phyloP scores from a whole-genome alignment of 352 stramenopile genomes.

The Pythium myriotylum region DNA sequence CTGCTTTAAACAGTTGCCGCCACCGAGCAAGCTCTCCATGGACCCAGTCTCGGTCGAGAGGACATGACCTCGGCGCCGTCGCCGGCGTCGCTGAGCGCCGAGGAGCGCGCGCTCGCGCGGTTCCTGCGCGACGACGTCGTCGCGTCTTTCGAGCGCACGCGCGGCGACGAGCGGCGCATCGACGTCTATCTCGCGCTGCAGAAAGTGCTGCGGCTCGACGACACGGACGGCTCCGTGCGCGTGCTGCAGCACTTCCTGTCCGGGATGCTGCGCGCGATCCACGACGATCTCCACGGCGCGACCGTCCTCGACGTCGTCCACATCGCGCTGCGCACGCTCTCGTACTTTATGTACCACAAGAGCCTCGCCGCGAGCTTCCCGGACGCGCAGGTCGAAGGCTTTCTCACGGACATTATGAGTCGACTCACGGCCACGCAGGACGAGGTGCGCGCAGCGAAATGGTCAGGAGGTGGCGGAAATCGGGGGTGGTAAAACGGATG shows the following conservation, averaged over 20 bases:
- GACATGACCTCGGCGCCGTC: neutral
- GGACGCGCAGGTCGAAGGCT: conserved; percentile 38
- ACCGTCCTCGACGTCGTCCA: conserved; percentile 43
- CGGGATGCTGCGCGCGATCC: conserved; percentile 42
- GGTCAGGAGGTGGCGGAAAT: too few species aligned
- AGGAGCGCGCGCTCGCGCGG: conserved; percentile 27
- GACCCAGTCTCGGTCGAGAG: too few species aligned
- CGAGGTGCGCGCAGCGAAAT: conserved; percentile 27
- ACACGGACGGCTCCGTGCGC: conserved; percentile 49
- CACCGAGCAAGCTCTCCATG: too few species aligned
- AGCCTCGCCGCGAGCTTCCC: conserved; percentile 42
- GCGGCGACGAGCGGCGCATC: conserved; percentile 40
- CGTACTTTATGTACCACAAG: conserved; percentile 67
- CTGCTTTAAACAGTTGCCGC: too few species aligned
- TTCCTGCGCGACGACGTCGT: conserved; percentile 38
- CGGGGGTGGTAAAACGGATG: too few species aligned
- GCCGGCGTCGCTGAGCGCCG: conserved; percentile 6
- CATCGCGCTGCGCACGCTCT: conserved; percentile 57
- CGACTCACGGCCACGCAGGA: conserved; percentile 58
- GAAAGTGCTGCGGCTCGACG: conserved; percentile 55
- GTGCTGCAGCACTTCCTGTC: conserved; percentile 41
- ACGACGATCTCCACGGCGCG: conserved; percentile 48
- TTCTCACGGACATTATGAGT: conserved; percentile 53
- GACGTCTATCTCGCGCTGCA: conserved; percentile 62
- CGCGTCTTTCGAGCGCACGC: conserved; percentile 37